Percentiles rank a stretch among this genome's conserved stretches.
Conservation (phyloP, 306 rosid species). For the Prunus mongolica region DNA sequence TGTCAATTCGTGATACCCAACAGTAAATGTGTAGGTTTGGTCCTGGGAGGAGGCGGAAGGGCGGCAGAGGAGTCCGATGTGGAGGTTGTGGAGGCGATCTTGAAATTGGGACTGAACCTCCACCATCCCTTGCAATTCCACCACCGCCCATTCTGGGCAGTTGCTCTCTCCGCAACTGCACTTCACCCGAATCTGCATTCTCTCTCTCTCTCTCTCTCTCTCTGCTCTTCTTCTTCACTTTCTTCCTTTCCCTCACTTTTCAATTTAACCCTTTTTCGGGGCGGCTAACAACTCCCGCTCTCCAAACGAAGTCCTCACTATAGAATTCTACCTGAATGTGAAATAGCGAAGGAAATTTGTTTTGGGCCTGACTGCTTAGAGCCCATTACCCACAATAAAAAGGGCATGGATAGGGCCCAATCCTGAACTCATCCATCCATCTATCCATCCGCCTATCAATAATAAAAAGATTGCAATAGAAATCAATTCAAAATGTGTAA, state of each 20-base stretch:
- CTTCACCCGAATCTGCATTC: slow-evolving; percentile 65
- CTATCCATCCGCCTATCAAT: too few relatives aligned
- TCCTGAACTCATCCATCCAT: too few relatives aligned
- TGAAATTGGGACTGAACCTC: slow-evolving; percentile 59
- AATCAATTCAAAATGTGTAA: too few relatives aligned
- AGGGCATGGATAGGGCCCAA: too few relatives aligned
- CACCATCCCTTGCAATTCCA: slow-evolving; percentile 71
- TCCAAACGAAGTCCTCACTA: too few relatives aligned
- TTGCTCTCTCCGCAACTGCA: slow-evolving; percentile 54
- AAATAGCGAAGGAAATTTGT: too few relatives aligned
- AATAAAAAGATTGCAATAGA: too few relatives aligned
- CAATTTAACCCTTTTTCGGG: neutral
- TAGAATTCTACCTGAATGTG: too few relatives aligned
- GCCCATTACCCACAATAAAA: too few relatives aligned
- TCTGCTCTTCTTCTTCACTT: too few relatives aligned
- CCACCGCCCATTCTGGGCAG: slow-evolving; percentile 75
- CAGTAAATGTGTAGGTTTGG: slow-evolving; percentile 60
- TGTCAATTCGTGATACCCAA: slow-evolving; percentile 85
- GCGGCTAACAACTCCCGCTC: slow-evolving; percentile 3
- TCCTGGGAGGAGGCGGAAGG: slow-evolving; percentile 55
- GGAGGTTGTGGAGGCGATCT: slow-evolving; percentile 55
- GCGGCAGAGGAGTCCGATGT: slow-evolving; percentile 71
- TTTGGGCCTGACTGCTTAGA: neutral
- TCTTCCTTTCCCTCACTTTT: neutral
- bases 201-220: neutral